Base-by-base conservation (phyloP, 1,284 basidiomycete genomes). In the Gymnopus androsaceus region DNA sequence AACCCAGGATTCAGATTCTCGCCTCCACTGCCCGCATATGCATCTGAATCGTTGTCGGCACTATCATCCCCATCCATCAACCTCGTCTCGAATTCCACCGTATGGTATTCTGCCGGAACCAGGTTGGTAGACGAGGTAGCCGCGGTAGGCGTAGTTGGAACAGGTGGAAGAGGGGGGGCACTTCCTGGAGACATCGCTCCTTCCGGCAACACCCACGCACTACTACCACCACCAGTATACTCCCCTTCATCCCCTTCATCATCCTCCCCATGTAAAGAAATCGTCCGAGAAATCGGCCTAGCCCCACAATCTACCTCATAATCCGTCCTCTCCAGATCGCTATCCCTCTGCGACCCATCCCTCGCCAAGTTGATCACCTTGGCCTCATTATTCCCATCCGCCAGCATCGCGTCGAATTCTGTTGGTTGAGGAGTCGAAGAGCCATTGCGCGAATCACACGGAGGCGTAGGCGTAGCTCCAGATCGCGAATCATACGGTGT, bases 11-110 rank as follows among this genome's bases (percentile, higher is more conserved):
- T 41, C 40, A 41, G 7, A 66, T 66, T 54, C 59, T 37, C 44
- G 17, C 25, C 31, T 23, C 19, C 37, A 17, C 44, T 42, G 14
- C 33, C 53, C 8, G 30, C 36, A 49, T 48, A 41, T 5, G 51
- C 60, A 27, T 57, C 63, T 17, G 83, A 85, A 60, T 83, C 84
- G 61, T 81, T 84, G 50, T 84, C 82, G 63, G 85, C 75, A 58
- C 87, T 76, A n/a, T n/a, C n/a, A n/a, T 31, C 85, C 87, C 61
- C 81, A 84, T n/a, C n/a, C 49, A 84, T 82, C 64, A 86, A 75
- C 58, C 87, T 77, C 36, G 85, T 87, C 71, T 88, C 83, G 70
- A 91, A 91, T 55, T 90, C 88, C 38, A 91, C 81, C 8, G 77
- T 77, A 48, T 84, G 83, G 64, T 86, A 85, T 69, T 88, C 84